Evolutionary conservation across 441 rosid species (phyloP).

Genomic region (Metrosideros polymorpha): DNA sequence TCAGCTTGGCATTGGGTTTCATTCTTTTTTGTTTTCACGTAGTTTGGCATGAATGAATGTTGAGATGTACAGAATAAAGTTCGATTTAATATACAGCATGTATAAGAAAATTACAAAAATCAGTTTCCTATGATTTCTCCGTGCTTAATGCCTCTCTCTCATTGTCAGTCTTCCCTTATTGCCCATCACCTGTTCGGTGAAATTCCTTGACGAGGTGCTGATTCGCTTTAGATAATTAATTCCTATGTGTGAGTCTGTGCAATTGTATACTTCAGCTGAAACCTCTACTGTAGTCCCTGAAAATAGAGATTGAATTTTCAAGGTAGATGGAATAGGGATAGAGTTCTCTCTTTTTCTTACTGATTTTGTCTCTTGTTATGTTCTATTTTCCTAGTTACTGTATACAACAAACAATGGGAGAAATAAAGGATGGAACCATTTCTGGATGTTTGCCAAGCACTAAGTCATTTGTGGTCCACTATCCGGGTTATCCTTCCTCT

Average conservation of each 20-base stretch:
- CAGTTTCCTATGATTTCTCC: not conserved
- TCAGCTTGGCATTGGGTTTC: not conserved
- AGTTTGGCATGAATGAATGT: not conserved
- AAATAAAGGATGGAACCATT: conserved; percentile 47
- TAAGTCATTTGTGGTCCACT: conserved; percentile 53
- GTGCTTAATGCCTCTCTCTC: not conserved
- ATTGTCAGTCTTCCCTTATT: not conserved
- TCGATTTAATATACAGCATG: not conserved
- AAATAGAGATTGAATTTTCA: not conserved
- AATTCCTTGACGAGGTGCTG: not conserved
- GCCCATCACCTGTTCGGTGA: not conserved
- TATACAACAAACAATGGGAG: conserved; percentile 31
- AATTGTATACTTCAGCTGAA: not conserved
- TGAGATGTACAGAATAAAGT: not conserved
- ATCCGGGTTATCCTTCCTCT: conserved; percentile 75
- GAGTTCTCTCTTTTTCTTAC: not conserved
- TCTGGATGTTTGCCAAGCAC: conserved; percentile 48
- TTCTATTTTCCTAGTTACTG: not conserved
- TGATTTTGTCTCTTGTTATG: not conserved
- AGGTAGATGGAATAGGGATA: not conserved
- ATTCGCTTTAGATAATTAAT: not conserved
- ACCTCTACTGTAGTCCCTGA: not conserved
- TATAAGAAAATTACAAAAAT: not conserved
- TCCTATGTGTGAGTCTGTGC: not conserved
- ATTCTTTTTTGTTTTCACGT: not conserved